A percentile compares a stretch with the other conserved stretches of the same genome.
These are phyloP conservation scores for Byssothecium circinans DNA, from an alignment of 2,329 filamentous ascomycete species.

Conservation along the genomic window DNA sequence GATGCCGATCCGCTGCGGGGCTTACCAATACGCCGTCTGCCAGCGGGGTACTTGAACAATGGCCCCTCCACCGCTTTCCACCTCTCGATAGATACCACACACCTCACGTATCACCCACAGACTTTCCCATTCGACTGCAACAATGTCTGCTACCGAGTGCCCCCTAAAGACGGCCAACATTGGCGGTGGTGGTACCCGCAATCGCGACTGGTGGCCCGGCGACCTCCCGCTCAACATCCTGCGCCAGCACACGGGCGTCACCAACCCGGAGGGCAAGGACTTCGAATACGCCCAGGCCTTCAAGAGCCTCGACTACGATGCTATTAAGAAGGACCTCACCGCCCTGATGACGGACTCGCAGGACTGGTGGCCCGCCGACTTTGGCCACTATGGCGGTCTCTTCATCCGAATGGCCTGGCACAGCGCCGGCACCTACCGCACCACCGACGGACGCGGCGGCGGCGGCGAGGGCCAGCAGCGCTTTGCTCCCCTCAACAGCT, in stretches of 20 bases:
- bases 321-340: constrained; percentile 72
- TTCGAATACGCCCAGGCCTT: constrained; percentile 75
- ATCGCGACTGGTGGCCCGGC: constrained; percentile 75
- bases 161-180: constrained; percentile 39
- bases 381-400: constrained; percentile 77
- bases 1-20: constrained; percentile 9
- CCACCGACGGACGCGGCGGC: constrained; percentile 73
- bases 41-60: constrained; percentile 7
- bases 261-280: constrained; percentile 65
- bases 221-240: constrained; percentile 70
- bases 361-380: constrained; percentile 81
- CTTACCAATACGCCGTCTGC: constrained; percentile 7
- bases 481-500: constrained; percentile 79
- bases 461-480: constrained; percentile 75
- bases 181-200: constrained; percentile 66
- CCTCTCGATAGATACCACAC: not conserved
- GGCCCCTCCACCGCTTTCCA: not conserved
- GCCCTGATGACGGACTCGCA: constrained; percentile 75
- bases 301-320: constrained; percentile 70
- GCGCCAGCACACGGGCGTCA: constrained; percentile 66
- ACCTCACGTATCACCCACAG: not conserved
- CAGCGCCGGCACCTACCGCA: constrained; percentile 76
- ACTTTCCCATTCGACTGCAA: not conserved
- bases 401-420: constrained; percentile 84
- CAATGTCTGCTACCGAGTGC: constrained; percentile 39